A percentile compares a stretch with the other conserved stretches of the same genome.
Evolutionary conservation across 1,284 basidiomycete genomes (phyloP).

Genomic region (Clitocybe nebularis): DNA sequence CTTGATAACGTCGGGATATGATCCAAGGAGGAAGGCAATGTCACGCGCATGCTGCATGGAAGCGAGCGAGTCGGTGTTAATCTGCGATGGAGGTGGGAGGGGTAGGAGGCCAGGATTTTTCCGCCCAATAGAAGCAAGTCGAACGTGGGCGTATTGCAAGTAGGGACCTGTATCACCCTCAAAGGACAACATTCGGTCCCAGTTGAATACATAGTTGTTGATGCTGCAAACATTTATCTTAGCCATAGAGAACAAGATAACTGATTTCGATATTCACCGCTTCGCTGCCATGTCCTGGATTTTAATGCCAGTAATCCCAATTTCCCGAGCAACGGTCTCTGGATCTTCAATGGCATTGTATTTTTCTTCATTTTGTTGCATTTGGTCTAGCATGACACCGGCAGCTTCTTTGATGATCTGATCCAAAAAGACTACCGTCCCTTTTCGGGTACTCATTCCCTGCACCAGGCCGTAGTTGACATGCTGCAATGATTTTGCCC

Average conservation of each 20-base stretch:
- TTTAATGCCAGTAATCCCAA: slow-evolving; percentile 96
- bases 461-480: slow-evolving; percentile 91
- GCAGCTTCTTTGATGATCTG: slow-evolving; percentile 92
- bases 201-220: slow-evolving; percentile 96
- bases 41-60: slow-evolving; percentile 78
- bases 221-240: slow-evolving; percentile 49
- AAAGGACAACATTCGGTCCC: slow-evolving; percentile 93
- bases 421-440: slow-evolving; percentile 95
- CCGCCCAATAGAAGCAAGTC: slow-evolving; percentile 88
- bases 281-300: slow-evolving; percentile 98
- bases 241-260: background rate
- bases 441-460: slow-evolving; percentile 97
- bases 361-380: slow-evolving; percentile 94
- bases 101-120: slow-evolving; percentile 91
- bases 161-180: slow-evolving; percentile 97
- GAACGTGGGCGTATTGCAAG: slow-evolving; percentile 96
- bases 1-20: slow-evolving; percentile 90
- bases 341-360: slow-evolving; percentile 90
- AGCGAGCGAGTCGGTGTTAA: slow-evolving; percentile 70
- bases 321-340: slow-evolving; percentile 75
- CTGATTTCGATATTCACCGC: slow-evolving; percentile 46
- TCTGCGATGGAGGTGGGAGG: slow-evolving; percentile 62
- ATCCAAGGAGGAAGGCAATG: slow-evolving; percentile 81
- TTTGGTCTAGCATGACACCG: slow-evolving; percentile 94
- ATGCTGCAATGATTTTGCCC: slow-evolving; percentile 82